Evolutionary conservation across 306 rosid genomes (phyloP).

Genomic region (Erythrophleum fordii): DNA sequence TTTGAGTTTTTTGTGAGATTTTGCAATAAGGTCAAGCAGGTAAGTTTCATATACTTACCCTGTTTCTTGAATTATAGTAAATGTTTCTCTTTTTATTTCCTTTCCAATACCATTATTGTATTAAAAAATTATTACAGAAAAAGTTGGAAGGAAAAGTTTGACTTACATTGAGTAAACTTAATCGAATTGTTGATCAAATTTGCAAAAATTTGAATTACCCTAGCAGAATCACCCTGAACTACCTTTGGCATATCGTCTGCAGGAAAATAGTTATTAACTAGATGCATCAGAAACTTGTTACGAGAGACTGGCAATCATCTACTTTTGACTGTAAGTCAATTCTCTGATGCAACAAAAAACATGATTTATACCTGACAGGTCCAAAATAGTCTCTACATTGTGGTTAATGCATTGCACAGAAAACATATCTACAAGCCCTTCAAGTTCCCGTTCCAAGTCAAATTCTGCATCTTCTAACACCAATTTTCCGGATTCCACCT

Average conservation of each 20-base stretch:
- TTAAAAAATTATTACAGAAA: background rate
- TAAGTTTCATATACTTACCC: background rate
- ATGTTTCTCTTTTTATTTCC: background rate
- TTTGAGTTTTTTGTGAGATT: background rate
- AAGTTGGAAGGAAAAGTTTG: background rate
- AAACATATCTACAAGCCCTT: slow-evolving; percentile 98
- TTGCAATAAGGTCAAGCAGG: background rate
- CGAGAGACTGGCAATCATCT: slow-evolving; percentile 7
- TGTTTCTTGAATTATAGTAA: background rate
- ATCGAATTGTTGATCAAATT: slow-evolving; percentile 95
- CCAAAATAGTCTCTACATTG: slow-evolving; percentile 93
- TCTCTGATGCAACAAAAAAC: slow-evolving; percentile 22
- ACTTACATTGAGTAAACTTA: slow-evolving; percentile 94
- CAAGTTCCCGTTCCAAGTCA: slow-evolving; percentile 94
- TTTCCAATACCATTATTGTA: background rate
- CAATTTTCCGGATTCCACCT: slow-evolving; percentile 99
- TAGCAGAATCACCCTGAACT: slow-evolving; percentile 93
- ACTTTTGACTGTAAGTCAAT: slow-evolving; percentile 22
- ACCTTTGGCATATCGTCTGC: slow-evolving; percentile 92
- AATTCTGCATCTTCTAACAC: slow-evolving; percentile 95
- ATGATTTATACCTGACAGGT: slow-evolving; percentile 76
- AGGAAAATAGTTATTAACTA: slow-evolving; percentile 30
- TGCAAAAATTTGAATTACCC: slow-evolving; percentile 97
- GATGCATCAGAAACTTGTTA: slow-evolving; percentile 24
- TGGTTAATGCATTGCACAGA: slow-evolving; percentile 98